These are phyloP conservation scores for Phialocephala subalpina DNA, from an alignment of 2,329 filamentous ascomycete species.

Conservation along the genomic window DNA sequence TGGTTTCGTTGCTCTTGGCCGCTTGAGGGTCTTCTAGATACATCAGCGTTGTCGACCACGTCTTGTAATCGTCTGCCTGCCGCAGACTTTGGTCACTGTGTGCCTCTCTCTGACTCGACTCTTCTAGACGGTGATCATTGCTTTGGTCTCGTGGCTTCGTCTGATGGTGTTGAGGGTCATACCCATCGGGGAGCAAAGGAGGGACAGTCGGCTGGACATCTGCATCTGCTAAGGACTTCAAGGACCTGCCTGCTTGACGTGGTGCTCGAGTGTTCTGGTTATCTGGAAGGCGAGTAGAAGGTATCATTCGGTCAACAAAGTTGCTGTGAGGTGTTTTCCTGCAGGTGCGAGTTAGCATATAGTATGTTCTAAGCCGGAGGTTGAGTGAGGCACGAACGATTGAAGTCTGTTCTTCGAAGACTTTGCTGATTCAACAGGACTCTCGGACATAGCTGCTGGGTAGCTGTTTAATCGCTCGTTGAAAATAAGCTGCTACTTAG, in stretches of 20 bases:
- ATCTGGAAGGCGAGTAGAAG: background rate
- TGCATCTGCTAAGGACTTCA: too few species aligned
- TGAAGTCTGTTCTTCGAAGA: background rate
- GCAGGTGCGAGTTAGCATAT: background rate
- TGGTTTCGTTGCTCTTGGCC: background rate
- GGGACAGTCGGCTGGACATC: too few species aligned
- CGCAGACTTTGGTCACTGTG: background rate
- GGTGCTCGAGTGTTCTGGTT: background rate
- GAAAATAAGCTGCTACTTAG: background rate
- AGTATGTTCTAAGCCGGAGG: background rate
- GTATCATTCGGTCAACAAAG: background rate
- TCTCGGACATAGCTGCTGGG: background rate
- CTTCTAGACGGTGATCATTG: background rate
- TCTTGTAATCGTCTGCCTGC: background rate
- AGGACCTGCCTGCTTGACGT: too few species aligned
- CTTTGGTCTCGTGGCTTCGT: background rate
- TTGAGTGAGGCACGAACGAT: background rate
- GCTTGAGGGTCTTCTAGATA: background rate
- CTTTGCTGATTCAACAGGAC: background rate
- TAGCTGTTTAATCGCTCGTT: background rate
- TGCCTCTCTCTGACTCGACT: background rate
- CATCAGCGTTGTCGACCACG: background rate
- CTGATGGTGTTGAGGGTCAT: too few species aligned
- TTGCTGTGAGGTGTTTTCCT: background rate
- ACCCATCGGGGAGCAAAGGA: too few species aligned